Evolutionary conservation across 1,284 basidiomycete species (phyloP).

Genomic region (Fomitopsis palustris): DNA sequence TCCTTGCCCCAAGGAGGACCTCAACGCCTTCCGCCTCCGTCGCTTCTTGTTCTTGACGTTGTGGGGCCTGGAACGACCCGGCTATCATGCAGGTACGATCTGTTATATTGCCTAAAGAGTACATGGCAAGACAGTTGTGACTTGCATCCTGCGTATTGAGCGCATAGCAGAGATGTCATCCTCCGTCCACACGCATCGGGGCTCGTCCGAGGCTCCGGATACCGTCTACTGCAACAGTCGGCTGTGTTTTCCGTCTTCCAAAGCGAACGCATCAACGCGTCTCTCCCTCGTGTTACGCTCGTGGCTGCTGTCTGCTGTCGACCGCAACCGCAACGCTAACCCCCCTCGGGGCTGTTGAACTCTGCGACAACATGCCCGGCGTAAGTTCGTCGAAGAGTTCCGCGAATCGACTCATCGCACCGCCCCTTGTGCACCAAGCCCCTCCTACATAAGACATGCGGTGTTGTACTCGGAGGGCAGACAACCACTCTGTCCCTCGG

Average conservation of each 20-base stretch:
- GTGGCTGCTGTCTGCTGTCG: background rate
- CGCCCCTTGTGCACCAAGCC: background rate
- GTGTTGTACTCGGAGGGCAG: background rate
- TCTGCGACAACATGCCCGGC: background rate
- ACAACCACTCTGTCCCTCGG: background rate
- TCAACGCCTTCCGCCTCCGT: background rate
- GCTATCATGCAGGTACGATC: background rate
- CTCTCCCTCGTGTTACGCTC: background rate
- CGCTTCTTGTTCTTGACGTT: background rate
- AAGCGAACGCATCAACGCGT: background rate
- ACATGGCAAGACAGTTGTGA: background rate
- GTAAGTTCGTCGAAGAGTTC: background rate
- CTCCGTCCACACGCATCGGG: background rate
- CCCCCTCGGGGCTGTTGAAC: background rate
- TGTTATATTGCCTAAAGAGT: background rate
- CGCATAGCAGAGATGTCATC: conserved; percentile 1
- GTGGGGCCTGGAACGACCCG: background rate
- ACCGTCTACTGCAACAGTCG: background rate
- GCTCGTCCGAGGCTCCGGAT: background rate
- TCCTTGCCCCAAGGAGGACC: background rate
- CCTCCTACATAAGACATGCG: background rate
- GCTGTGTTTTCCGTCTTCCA: background rate
- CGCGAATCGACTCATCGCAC: background rate
- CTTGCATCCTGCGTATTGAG: background rate
- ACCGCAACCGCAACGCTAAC: background rate